Percentiles rank a stretch among this genome's conserved stretches.
phyloP scores from a whole-genome alignment of 2,329 filamentous ascomycete species.

The Monilinia fructicola region DNA sequence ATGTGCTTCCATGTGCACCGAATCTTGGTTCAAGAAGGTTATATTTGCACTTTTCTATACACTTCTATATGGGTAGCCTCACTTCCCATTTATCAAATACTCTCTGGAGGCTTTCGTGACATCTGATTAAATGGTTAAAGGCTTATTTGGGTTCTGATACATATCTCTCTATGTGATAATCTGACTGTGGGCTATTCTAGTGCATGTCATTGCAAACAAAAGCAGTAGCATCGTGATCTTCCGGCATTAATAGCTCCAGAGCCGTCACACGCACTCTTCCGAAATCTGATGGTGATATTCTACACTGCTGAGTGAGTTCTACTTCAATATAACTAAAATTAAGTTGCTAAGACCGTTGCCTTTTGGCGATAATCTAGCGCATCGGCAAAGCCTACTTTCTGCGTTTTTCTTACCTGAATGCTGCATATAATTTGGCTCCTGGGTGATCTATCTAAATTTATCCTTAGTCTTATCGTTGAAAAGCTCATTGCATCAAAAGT shows the following conservation, averaged over 20 bases:
- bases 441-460: neutral
- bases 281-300: too few species aligned
- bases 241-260: too few species aligned
- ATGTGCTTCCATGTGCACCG: too few species aligned
- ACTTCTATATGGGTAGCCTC: too few species aligned
- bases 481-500: too few species aligned
- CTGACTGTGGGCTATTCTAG: neutral
- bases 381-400: neutral
- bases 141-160: neutral
- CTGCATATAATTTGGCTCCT: neutral
- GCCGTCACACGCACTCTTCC: too few species aligned
- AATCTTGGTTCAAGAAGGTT: neutral
- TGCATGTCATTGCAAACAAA: neutral
- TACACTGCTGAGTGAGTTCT: too few species aligned
- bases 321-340: too few species aligned
- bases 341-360: too few species aligned
- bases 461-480: neutral
- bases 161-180: neutral
- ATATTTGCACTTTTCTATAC: neutral
- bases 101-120: accelerated
- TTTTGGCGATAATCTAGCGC: too few species aligned
- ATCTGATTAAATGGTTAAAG: neutral
- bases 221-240: neutral
- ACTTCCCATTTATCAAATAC: neutral
- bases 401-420: too few species aligned